Conservation (phyloP, 768 basidiomycete species). For the Amanita pallidorosea region DNA sequence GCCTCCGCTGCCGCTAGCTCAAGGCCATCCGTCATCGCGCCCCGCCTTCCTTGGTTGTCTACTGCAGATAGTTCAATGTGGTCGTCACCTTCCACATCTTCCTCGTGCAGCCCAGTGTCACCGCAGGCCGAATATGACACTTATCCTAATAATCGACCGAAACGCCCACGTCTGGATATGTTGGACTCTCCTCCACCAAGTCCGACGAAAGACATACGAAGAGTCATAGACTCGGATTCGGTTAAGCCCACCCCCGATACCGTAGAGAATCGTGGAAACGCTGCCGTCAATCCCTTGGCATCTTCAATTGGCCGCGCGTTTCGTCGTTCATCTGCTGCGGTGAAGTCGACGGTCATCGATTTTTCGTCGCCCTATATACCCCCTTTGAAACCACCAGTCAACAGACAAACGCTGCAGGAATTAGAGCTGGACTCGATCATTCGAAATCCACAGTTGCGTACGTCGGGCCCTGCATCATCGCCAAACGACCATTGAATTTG, state of each 20-base stretch:
- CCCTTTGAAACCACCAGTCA: slow-evolving; percentile 64
- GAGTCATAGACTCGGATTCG: slow-evolving; percentile 12
- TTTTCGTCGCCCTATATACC: slow-evolving; percentile 49
- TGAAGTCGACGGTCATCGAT: slow-evolving; percentile 18
- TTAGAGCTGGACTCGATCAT: slow-evolving; percentile 80
- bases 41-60: slow-evolving; percentile 30
- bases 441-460: slow-evolving; percentile 85
- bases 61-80: slow-evolving; percentile 16
- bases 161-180: slow-evolving; percentile 32
- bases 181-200: slow-evolving; percentile 14
- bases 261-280: slow-evolving; percentile 31
- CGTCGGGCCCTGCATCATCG: slow-evolving; percentile 21
- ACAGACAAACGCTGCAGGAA: slow-evolving; percentile 73
- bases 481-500: slow-evolving; percentile 7
- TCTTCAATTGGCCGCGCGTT: slow-evolving; percentile 29
- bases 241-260: slow-evolving; percentile 16
- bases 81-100: slow-evolving; percentile 19
- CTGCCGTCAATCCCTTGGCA: slow-evolving; percentile 22
- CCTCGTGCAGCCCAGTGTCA: slow-evolving; percentile 20
- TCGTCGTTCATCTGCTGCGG: slow-evolving; percentile 9
- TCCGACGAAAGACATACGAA: slow-evolving; percentile 9
- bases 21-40: slow-evolving; percentile 15
- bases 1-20: slow-evolving; percentile 1
- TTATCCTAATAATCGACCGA: slow-evolving; percentile 15
- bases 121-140: slow-evolving; percentile 14